Percentiles rank a stretch among this genome's conserved stretches.
Evolutionary conservation across 2,329 filamentous ascomycete species (phyloP).

Genomic region (Aureobasidium sp.): DNA sequence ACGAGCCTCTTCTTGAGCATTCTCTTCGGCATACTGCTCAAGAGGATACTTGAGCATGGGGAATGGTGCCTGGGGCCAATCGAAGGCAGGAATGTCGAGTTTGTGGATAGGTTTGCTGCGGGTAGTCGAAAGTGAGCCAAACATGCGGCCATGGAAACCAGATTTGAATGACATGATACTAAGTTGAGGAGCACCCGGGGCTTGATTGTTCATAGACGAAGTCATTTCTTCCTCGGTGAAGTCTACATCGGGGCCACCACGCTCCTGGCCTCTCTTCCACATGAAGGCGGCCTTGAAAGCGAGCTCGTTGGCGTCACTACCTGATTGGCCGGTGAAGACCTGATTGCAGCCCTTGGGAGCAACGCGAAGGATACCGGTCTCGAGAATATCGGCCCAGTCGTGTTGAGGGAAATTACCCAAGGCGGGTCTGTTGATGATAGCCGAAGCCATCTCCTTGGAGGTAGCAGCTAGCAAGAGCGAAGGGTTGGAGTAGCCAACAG

Average conservation of each 20-base stretch:
- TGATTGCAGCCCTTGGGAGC: slow-evolving; percentile 75
- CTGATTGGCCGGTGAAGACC: slow-evolving; percentile 80
- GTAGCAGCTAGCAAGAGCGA: slow-evolving; percentile 59
- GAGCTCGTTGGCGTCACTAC: slow-evolving; percentile 84
- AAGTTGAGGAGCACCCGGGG: slow-evolving; percentile 67
- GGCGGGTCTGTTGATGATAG: slow-evolving; percentile 78
- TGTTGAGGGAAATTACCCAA: slow-evolving; percentile 80
- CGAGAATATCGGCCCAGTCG: slow-evolving; percentile 70
- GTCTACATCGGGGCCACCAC: slow-evolving; percentile 65
- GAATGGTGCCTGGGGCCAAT: slow-evolving; percentile 93
- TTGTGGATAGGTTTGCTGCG: slow-evolving; percentile 90
- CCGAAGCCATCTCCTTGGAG: slow-evolving; percentile 67
- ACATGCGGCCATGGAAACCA: slow-evolving; percentile 81
- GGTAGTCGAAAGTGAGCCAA: slow-evolving; percentile 77
- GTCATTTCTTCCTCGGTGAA: slow-evolving; percentile 69
- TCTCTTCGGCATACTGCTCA: slow-evolving; percentile 66
- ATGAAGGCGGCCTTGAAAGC: slow-evolving; percentile 93
- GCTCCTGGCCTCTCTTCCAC: slow-evolving; percentile 71
- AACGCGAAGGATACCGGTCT: slow-evolving; percentile 68
- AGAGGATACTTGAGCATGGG: slow-evolving; percentile 77
- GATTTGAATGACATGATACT: slow-evolving; percentile 82
- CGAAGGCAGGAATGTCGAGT: slow-evolving; percentile 83
- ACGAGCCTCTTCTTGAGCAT: slow-evolving; percentile 66
- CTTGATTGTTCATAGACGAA: slow-evolving; percentile 70
- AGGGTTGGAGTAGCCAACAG: slow-evolving; percentile 84